Evolutionary conservation across 441 rosid species (phyloP).

Genomic region (Croton setiger): DNA sequence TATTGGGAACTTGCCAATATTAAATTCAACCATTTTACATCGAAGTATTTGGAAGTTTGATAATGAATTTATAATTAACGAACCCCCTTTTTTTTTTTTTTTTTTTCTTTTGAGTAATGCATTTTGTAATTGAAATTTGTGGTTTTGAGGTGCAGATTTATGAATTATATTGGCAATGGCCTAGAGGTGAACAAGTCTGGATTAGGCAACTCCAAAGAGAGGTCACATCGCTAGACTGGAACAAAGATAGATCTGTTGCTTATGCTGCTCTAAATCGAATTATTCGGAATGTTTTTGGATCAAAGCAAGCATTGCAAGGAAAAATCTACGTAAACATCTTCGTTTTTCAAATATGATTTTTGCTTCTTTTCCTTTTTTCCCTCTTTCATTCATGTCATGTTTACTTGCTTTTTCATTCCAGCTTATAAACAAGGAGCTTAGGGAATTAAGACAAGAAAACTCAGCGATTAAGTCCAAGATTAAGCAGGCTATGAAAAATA

Average conservation of each 20-base stretch:
- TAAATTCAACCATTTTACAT: too few relatives aligned
- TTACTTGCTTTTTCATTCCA: neutral
- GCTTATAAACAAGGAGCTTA: neutral
- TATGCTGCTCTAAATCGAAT: constrained; percentile 26
- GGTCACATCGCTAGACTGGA: constrained; percentile 4
- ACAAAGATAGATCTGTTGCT: constrained; percentile 20
- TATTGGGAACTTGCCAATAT: too few relatives aligned
- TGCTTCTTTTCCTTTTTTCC: too few relatives aligned
- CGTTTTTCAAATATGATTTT: neutral
- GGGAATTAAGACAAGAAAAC: neutral
- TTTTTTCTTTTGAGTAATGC: too few relatives aligned
- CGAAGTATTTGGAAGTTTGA: too few relatives aligned
- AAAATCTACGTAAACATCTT: neutral
- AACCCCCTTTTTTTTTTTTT: too few relatives aligned
- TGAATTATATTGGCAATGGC: neutral
- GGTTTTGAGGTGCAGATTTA: neutral
- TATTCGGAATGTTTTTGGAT: constrained; percentile 25
- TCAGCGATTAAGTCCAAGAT: neutral
- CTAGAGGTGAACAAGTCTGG: neutral
- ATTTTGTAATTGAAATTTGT: neutral
- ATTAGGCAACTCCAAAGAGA: neutral
- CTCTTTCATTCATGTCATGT: too few relatives aligned
- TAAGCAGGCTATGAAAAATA: neutral
- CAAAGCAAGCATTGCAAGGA: constrained; percentile 20
- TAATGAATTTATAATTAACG: too few relatives aligned